Evolutionary conservation across 805 yeast genomes (phyloP), one percentile per base, ranked within the genome.

Genomic region (Saccharomycopsis olivae): DNA sequence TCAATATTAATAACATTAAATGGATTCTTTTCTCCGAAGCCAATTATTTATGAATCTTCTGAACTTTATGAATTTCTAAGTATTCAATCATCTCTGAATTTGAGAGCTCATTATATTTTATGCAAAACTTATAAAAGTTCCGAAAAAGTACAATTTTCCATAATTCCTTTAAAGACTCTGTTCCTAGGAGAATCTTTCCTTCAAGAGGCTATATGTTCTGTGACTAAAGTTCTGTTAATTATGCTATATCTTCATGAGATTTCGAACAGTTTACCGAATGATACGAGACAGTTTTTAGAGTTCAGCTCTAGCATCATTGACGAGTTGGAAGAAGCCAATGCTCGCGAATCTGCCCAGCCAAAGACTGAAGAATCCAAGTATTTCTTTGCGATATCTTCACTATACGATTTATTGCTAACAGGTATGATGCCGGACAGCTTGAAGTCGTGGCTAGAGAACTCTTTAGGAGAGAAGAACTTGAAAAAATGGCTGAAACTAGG

Each of bases 401-500:
- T 75, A 5, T 65, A 66, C 40, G 71, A 70, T 36, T 49, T 72
- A 17, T 53, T 75, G 2, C 51, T 75, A 3, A 72, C 82, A 0
- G 80, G 81, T 2, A 40, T 43, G 47, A 59, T 71, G 38, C 65
- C 74, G 1, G 63, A 60, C 11, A 56, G 63, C 1, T 58, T 73
- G 2, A 67, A 65, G 43, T 75, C 73, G 41, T 81, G 77, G 75
- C 59, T 82, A 51, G 65, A 71, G 17, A 77, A 78, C 48, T 73
- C 75, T 35, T 59, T 81, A 25, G 87, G 84, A 0, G 86, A 78
- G 46, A 61, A 81, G 46, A 83, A 83, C 21, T 53, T 72, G 15
- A 72, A 69, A 46, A 63, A 72, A 47, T 71, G 85, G 71, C 57
- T 59, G 2, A 67, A 65, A 38, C 38, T 67, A 14, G 78, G 81